Conservation (phyloP, 257 asterid species). For the Plantago elongata region DNA sequence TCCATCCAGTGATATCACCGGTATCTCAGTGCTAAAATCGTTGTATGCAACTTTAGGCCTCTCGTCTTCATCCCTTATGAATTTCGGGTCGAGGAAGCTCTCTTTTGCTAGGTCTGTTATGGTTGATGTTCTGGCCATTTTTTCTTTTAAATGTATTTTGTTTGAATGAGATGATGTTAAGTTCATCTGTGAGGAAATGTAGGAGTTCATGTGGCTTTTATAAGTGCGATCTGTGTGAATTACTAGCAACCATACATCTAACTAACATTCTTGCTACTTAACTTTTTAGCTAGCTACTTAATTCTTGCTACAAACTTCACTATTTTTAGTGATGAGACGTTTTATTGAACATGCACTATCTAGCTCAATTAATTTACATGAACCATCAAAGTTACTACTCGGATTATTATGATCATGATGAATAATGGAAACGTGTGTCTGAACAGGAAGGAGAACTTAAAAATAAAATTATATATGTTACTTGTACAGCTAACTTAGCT, state of each 20-base stretch:
- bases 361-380: no score
- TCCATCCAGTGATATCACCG: slow-evolving; percentile 75
- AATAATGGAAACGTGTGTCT: no score
- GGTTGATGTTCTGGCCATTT: slow-evolving; percentile 27
- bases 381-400: no score
- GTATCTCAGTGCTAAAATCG: slow-evolving; percentile 67
- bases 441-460: no score
- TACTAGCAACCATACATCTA: slow-evolving; percentile 1
- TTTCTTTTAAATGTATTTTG: not conserved
- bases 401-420: no score
- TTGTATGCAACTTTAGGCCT: slow-evolving; percentile 78
- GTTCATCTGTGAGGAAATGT: not conserved
- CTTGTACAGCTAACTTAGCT: no score
- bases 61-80: slow-evolving; percentile 82
- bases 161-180: not conserved
- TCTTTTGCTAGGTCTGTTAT: slow-evolving; percentile 33
- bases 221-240: not conserved
- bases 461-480: no score
- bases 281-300: not conserved
- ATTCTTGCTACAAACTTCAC: no score
- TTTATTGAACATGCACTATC: no score
- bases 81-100: slow-evolving; percentile 31
- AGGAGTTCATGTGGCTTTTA: slow-evolving; percentile 4
- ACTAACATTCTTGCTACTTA: not conserved
- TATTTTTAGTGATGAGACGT: no score